Evolutionary conservation across 768 basidiomycete species (phyloP), one percentile per base, ranked within the genome.

Genomic region (Lactarius indigo): DNA sequence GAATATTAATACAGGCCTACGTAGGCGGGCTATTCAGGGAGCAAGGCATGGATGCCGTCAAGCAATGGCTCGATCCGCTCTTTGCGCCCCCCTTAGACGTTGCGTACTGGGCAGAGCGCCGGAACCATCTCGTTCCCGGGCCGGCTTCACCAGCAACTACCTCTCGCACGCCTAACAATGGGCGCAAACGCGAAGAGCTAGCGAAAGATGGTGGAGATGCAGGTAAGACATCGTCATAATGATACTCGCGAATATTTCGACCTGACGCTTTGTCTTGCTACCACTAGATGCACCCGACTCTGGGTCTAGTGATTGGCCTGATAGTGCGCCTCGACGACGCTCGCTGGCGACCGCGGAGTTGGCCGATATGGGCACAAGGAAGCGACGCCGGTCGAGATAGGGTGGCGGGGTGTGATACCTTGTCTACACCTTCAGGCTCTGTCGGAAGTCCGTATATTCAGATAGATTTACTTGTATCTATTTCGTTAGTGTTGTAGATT

Each of bases 1-100:
- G 10, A 66, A 28, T 18, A 3, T 18, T 1, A 41, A 17, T 20
- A 42, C 13, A 68, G 66, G 66, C 66, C 52, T 68, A 64, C n/a
- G 66, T 68, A 4, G 66, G 66, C 1, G 66, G 58, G 6, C 20
- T 68, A 8, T 68, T 64, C 52, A 68, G 35, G 28, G 66, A 68
- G n/a, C 52, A 68, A 41, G 63, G 63, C 33, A 10, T 47, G 18
- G 52, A 68, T 1, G 58, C 39, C 33, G 58, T 60, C 33, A 47
- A 39, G 20, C 28, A 44, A 9, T 68, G 66, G 66, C 62, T 68
- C 6, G 37, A 17, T 30, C 47, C 44, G 9, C 57, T 68, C 42
- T 39, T 68, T 20, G 17, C 15, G n/a, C 42, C 66, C 33, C 30
- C 12, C 2, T 31, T 68, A 15, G 35, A 64, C 30, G 33, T 4